Percentiles rank a stretch among this genome's conserved stretches.
Evolutionary conservation across 1,284 basidiomycete genomes (phyloP).

Genomic region (Abortiporus biennis): DNA sequence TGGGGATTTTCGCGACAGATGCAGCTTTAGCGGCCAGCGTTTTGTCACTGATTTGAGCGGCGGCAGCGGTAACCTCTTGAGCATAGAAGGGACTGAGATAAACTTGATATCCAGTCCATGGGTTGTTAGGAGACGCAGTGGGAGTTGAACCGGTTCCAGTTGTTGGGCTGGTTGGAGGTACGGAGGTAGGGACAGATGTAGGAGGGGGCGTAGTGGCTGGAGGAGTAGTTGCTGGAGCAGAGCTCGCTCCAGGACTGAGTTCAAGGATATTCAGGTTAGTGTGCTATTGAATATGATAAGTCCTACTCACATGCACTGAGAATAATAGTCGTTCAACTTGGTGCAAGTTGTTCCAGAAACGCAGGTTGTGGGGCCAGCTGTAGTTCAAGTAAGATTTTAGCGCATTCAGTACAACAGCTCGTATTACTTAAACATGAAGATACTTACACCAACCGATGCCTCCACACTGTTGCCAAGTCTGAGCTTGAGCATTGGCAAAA

Average conservation of each 20-base stretch:
- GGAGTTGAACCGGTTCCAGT: constrained; percentile 16
- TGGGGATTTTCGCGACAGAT: constrained; percentile 47
- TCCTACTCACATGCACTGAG: constrained; percentile 45
- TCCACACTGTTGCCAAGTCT: constrained; percentile 45
- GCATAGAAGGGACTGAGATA: constrained; percentile 51
- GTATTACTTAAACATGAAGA: not conserved
- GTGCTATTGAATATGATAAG: not conserved
- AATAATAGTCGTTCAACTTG: constrained; percentile 44
- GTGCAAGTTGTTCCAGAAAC: constrained; percentile 32
- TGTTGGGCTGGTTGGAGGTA: constrained; percentile 16
- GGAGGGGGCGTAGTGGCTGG: constrained; percentile 10
- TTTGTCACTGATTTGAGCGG: constrained; percentile 41
- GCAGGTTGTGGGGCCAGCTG: constrained; percentile 44
- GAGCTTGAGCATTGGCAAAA: constrained; percentile 36
- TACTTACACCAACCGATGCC: constrained; percentile 44
- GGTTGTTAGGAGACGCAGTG: constrained; percentile 38
- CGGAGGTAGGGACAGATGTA: constrained; percentile 7
- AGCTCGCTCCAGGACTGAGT: constrained; percentile 10
- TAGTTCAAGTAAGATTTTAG: constrained; percentile 4
- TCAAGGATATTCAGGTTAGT: constrained; percentile 1
- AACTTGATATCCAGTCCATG: constrained; percentile 40
- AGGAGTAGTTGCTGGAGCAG: constrained; percentile 11
- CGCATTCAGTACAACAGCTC: constrained; percentile 3
- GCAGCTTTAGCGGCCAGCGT: constrained; percentile 42
- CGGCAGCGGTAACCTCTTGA: constrained; percentile 43